These are phyloP conservation scores for Atkinsonella hypoxylon DNA, from an alignment of 2,329 filamentous ascomycete species.

Conservation along the genomic window DNA sequence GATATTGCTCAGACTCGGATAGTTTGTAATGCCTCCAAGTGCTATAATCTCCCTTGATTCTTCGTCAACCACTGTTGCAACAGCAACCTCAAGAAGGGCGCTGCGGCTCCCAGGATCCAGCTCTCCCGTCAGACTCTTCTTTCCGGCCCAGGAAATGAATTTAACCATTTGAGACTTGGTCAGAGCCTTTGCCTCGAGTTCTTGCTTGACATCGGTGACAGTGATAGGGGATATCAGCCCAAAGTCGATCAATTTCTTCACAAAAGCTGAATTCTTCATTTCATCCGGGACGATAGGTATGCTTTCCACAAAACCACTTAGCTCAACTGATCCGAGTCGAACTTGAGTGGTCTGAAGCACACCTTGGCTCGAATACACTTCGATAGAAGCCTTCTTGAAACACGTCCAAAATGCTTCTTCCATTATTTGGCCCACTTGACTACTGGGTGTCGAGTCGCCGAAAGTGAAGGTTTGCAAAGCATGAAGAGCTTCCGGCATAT, in stretches of 20 bases:
- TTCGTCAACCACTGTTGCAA: slow-evolving; percentile 55
- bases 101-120: slow-evolving; percentile 57
- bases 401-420: slow-evolving; percentile 96
- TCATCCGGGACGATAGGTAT: slow-evolving; percentile 77
- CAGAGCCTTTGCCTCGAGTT: slow-evolving; percentile 72
- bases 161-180: slow-evolving; percentile 65
- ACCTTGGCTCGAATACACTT: slow-evolving; percentile 79
- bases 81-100: slow-evolving; percentile 64
- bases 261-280: slow-evolving; percentile 61
- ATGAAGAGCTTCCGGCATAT: slow-evolving; percentile 70
- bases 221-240: slow-evolving; percentile 82
- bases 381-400: slow-evolving; percentile 69
- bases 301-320: slow-evolving; percentile 66
- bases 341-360: slow-evolving; percentile 76
- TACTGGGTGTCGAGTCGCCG: slow-evolving; percentile 78
- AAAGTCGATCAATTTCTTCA: slow-evolving; percentile 70
- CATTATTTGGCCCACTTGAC: slow-evolving; percentile 71
- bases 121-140: slow-evolving; percentile 58
- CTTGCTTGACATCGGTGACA: slow-evolving; percentile 70
- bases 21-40: slow-evolving; percentile 62
- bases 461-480: slow-evolving; percentile 82
- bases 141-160: slow-evolving; percentile 75
- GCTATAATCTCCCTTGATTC: slow-evolving; percentile 61
- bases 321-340: slow-evolving; percentile 57
- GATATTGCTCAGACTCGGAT: slow-evolving; percentile 65